Conservation (phyloP, 495 filamentous ascomycete species). For the Daldinia vernicosa region DNA sequence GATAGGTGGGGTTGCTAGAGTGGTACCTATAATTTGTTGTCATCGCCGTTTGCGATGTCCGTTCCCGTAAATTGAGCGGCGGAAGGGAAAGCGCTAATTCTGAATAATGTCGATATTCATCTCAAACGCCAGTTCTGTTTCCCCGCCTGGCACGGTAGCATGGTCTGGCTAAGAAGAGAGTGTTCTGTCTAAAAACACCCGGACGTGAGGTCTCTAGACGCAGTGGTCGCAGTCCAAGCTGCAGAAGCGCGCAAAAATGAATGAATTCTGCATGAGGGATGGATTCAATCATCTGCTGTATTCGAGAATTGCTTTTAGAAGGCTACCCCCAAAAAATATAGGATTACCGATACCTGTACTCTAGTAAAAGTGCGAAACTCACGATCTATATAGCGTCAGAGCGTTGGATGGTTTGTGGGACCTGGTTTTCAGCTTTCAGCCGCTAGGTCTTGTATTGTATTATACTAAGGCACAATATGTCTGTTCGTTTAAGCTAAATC, state of each 20-base stretch:
- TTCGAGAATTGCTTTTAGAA: background rate
- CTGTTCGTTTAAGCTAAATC: conserved; percentile 17
- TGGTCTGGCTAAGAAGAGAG: conserved; percentile 21
- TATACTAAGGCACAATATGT: conserved; percentile 12
- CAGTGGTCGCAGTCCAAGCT: background rate
- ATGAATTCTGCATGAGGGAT: background rate
- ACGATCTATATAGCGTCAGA: conserved; percentile 12
- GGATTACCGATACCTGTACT: conserved; percentile 5
- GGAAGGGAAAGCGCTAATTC: conserved; percentile 6
- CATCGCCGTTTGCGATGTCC: conserved; percentile 21
- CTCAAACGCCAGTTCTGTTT: conserved; percentile 5
- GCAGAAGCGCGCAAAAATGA: background rate
- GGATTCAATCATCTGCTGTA: background rate
- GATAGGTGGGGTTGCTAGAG: conserved; percentile 38
- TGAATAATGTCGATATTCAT: conserved; percentile 42
- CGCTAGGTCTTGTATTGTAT: conserved; percentile 22
- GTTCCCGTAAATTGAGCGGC: conserved; percentile 23
- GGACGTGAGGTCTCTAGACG: conserved; percentile 4
- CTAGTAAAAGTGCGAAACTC: conserved; percentile 18
- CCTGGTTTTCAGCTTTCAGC: conserved; percentile 36
- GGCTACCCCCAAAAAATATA: background rate
- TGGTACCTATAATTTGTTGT: conserved; percentile 34
- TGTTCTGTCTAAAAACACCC: conserved; percentile 4
- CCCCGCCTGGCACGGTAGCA: background rate
- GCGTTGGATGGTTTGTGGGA: conserved; percentile 4